These are phyloP conservation scores for Aspergillus sp. DNA, from an alignment of 2,329 filamentous ascomycete species.

Conservation along the genomic window DNA sequence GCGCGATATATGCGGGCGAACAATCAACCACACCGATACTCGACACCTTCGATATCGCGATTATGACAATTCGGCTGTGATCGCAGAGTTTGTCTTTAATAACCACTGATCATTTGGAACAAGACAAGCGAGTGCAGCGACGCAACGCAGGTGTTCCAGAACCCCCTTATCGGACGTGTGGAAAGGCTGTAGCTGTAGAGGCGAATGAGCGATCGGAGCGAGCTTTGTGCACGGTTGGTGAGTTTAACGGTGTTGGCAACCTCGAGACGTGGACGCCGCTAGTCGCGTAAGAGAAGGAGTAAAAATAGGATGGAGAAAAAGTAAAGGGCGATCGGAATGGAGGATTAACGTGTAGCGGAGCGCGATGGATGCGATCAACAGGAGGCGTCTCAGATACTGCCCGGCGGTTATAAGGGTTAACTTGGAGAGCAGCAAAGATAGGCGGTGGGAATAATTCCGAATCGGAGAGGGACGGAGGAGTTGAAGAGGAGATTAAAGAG, in stretches of 20 bases:
- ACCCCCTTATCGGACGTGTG: slow-evolving; percentile 21
- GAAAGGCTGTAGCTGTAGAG: slow-evolving; percentile 1
- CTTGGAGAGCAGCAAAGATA: slow-evolving; percentile 8
- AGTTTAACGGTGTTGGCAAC: slow-evolving; percentile 4
- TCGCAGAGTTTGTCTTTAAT: background rate
- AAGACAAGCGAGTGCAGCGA: slow-evolving; percentile 1
- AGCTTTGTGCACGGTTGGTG: background rate
- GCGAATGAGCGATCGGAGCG: slow-evolving; percentile 1
- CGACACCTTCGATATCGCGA: slow-evolving; percentile 8
- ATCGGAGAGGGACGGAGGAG: slow-evolving; percentile 8
- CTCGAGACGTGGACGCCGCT: background rate
- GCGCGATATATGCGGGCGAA: slow-evolving; percentile 11
- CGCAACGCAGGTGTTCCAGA: slow-evolving; percentile 7
- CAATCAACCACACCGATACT: slow-evolving; percentile 12
- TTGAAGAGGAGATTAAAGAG: background rate
- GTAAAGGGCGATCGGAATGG: slow-evolving; percentile 5
- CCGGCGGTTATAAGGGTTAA: slow-evolving; percentile 10
- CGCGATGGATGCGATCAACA: slow-evolving; percentile 19
- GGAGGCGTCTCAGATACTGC: slow-evolving; percentile 13
- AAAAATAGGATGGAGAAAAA: slow-evolving; percentile 10
- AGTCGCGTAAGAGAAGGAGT: slow-evolving; percentile 1
- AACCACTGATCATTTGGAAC: slow-evolving; percentile 15
- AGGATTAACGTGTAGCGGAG: slow-evolving; percentile 18
- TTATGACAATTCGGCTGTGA: background rate
- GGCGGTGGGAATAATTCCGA: slow-evolving; percentile 14